phyloP scores from a whole-genome alignment of 805 yeast genomes.

The Yarrowia alimentaria region DNA sequence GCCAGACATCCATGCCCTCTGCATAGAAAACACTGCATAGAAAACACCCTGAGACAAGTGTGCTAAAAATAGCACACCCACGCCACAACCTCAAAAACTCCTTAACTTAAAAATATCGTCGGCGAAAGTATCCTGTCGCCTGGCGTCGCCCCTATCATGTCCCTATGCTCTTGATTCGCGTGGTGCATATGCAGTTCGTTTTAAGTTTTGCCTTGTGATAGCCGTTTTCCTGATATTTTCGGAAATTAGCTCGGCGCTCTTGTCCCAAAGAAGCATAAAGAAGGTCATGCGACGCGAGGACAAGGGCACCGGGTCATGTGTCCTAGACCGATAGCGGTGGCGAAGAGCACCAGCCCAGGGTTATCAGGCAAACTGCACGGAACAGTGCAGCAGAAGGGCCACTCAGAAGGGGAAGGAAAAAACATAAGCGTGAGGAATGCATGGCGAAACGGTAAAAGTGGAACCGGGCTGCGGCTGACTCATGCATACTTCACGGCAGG shows the following conservation, averaged over 20 bases:
- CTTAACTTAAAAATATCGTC: constrained; percentile 20
- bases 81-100: no score
- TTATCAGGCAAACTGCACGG: no score
- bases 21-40: no score
- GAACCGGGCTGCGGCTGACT: constrained; percentile 19
- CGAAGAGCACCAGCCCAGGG: not conserved
- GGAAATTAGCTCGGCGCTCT: constrained; percentile 15
- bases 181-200: constrained; percentile 7
- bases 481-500: no score
- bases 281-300: constrained; percentile 20
- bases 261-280: constrained; percentile 22
- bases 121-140: constrained; percentile 2
- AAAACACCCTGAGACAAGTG: no score
- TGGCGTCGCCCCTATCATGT: constrained; percentile 8
- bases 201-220: constrained; percentile 11
- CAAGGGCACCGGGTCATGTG: constrained; percentile 6
- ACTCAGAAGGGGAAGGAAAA: no score
- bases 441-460: not conserved
- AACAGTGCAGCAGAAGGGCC: no score
- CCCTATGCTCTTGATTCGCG: no score
- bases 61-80: constrained; percentile 1
- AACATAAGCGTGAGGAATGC: not conserved
- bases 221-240: constrained; percentile 16
- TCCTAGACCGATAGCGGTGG: not conserved
- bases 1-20: not conserved